Evolutionary conservation across 805 yeast species (phyloP).

Genomic region (Nakazawaea molendinolei): DNA sequence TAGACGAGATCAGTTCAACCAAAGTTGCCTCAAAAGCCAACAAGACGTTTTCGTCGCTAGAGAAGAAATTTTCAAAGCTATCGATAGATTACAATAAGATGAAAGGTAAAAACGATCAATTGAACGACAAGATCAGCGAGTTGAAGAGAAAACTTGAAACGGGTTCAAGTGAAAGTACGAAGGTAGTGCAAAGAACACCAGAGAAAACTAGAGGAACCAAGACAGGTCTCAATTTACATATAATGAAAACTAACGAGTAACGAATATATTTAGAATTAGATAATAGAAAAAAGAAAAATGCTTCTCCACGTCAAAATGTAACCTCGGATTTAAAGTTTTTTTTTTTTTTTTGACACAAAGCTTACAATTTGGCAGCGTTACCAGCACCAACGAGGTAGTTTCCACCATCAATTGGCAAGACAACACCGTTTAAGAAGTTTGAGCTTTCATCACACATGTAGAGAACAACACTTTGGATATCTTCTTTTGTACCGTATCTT

Average conservation of each 20-base stretch:
- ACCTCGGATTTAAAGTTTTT: too few species aligned
- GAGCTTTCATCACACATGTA: conserved; percentile 53
- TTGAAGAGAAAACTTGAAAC: too few species aligned
- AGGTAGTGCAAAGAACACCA: too few species aligned
- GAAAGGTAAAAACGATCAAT: conserved; percentile 19
- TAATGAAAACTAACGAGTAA: background rate
- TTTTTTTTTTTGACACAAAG: background rate
- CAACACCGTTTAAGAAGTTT: conserved; percentile 59
- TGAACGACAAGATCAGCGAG: too few species aligned
- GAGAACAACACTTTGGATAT: conserved; percentile 46
- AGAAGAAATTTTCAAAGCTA: conserved; percentile 12
- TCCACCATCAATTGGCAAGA: conserved; percentile 71
- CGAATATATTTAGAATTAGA: background rate
- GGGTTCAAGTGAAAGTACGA: too few species aligned
- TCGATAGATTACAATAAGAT: conserved; percentile 17
- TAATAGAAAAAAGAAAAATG: too few species aligned
- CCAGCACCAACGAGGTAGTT: conserved; percentile 34
- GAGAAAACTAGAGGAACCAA: too few species aligned
- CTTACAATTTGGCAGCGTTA: background rate
- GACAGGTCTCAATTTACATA: background rate
- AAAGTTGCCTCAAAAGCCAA: too few species aligned
- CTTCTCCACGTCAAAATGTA: too few species aligned
- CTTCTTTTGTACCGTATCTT: conserved; percentile 57
- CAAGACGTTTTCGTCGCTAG: too few species aligned
- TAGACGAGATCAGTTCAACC: conserved; percentile 18